Conservation (phyloP, 2,329 filamentous ascomycete genomes). For the Fusarium domesticum region DNA sequence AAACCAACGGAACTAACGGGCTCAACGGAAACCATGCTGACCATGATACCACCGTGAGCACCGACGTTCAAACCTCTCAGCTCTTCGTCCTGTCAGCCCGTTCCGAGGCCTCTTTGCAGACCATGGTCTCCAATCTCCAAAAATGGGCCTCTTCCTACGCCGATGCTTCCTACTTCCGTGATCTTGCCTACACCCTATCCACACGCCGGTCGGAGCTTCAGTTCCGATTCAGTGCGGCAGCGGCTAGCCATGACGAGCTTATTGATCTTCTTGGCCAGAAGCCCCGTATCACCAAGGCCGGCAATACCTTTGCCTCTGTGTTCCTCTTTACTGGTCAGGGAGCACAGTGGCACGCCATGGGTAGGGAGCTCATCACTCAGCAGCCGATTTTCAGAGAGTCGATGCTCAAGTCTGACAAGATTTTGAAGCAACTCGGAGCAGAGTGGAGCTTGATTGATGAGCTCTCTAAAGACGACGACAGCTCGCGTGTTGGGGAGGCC, state of each 20-base stretch:
- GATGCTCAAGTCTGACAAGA: conserved; percentile 3
- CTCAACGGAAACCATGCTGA: background rate
- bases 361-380: conserved; percentile 16
- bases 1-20: background rate
- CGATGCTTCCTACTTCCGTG: conserved; percentile 4
- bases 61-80: conserved; percentile 1
- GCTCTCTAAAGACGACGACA: conserved; percentile 11
- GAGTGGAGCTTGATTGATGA: conserved; percentile 26
- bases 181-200: conserved; percentile 13
- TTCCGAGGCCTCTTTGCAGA: conserved; percentile 8
- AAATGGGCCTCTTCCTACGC: conserved; percentile 7
- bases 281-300: conserved; percentile 7
- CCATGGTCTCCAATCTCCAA: conserved; percentile 7
- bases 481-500: conserved; percentile 32
- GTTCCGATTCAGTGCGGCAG: conserved; percentile 6
- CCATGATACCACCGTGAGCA: background rate
- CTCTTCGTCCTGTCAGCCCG: conserved; percentile 13
- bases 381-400: conserved; percentile 9
- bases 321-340: conserved; percentile 38
- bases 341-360: conserved; percentile 37
- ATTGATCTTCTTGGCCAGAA: conserved; percentile 4
- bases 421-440: conserved; percentile 4
- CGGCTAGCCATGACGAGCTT: conserved; percentile 4
- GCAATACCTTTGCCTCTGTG: conserved; percentile 4
- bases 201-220: conserved; percentile 10